Percentiles rank a stretch among this genome's conserved stretches.
These are phyloP conservation scores for Filosporella fistucella DNA, from an alignment of 495 filamentous ascomycete genomes.

Conservation along the genomic window DNA sequence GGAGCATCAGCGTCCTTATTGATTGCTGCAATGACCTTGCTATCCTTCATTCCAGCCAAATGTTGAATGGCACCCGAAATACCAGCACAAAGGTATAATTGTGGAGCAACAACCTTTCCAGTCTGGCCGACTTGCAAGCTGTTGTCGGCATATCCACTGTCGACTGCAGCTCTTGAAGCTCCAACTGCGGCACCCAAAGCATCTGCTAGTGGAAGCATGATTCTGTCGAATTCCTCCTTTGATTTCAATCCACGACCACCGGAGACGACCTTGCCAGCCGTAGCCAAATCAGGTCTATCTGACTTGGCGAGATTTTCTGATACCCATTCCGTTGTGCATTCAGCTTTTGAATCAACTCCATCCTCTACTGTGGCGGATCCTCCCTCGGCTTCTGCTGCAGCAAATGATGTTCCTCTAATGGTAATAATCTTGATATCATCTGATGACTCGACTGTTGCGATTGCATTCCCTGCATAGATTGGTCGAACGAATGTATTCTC, in stretches of 20 bases:
- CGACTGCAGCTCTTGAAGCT: conserved; percentile 90
- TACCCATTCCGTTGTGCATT: conserved; percentile 76
- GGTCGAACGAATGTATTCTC: conserved; percentile 96
- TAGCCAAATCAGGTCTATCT: conserved; percentile 91
- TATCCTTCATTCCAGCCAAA: conserved; percentile 99
- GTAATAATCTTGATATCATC: conserved; percentile 88
- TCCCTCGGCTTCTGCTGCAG: conserved; percentile 47
- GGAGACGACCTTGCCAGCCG: conserved; percentile 83
- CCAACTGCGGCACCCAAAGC: conserved; percentile 89
- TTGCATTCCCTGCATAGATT: conserved; percentile 96
- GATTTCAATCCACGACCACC: conserved; percentile 94
- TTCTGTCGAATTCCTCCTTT: conserved; percentile 89
- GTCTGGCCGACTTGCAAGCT: conserved; percentile 97
- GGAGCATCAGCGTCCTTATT: conserved; percentile 97
- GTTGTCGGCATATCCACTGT: conserved; percentile 99
- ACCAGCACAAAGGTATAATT: conserved; percentile 91
- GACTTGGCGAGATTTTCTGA: conserved; percentile 90
- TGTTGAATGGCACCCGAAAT: conserved; percentile 98
- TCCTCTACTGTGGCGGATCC: conserved; percentile 56
- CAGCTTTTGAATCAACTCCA: conserved; percentile 68
- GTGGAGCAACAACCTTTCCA: conserved; percentile 94
- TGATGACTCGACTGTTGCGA: conserved; percentile 89
- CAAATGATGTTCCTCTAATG: conserved; percentile 87
- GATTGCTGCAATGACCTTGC: conserved; percentile 98
- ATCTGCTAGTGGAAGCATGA: conserved; percentile 90